Base-by-base conservation (phyloP, 2,329 filamentous ascomycete species). In the Madurella fahalii region DNA sequence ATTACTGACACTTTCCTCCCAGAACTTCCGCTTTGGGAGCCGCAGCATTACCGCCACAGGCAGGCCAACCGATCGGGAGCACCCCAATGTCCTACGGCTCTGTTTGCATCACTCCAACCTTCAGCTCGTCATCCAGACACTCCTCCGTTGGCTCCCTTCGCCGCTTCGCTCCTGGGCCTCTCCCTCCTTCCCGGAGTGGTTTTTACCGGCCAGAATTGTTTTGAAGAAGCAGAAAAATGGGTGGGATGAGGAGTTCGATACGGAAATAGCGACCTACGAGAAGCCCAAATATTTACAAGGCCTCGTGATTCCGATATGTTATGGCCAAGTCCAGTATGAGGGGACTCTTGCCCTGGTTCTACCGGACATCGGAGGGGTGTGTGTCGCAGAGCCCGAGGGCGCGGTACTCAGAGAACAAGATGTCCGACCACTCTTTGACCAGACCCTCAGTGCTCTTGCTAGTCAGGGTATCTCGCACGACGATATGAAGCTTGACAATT, bases 161-260 rank as follows among this genome's bases (percentile, higher is more conserved):
- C 32, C 48, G 30, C 45, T 50, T 39, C 48, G 48, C 48, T 50
- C 48, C 17, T 43, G 48, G 48, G 40, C 40, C 37, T 15, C 30
- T 42, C 32, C 48, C 17, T 50, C 48, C 20, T 50, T 50, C 31
- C 48, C 48, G 15, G 48, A 50, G 39, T 50, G 48, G 48, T 42
- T 42, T 18, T 39, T 50, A 9, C 48, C 48, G 25, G 43, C 48
- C 37, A 43, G 43, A 13, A 50, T 50, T 43, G 59, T 64, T 37
- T 25, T 63, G 11, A 65, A 62, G 51, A 56, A 48, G 43, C 45
- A 61, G 45, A 65, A 63, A 46, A 34, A 53, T 32, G 58, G 56
- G 32, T 67, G 63, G 64, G 64, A 66, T 16, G 57, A 62, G n/a
- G 64, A 66, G 40, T 67, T 66, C 40, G 57, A 63, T 20, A 54